Conservation (phyloP, 768 basidiomycete genomes). For the Trametes meyenii region DNA sequence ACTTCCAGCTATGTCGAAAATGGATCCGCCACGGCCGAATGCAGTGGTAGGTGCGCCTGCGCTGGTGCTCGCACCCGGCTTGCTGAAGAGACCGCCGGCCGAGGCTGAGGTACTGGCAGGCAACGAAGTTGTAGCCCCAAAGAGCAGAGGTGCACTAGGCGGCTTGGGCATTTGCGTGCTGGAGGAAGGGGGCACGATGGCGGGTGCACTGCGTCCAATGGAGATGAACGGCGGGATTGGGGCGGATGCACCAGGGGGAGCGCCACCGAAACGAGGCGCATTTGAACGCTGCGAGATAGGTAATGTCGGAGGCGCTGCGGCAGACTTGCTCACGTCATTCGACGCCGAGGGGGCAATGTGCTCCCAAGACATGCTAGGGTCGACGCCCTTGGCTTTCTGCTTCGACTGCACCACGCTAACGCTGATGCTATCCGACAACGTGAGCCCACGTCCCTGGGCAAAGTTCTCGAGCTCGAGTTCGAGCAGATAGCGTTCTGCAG, state of each 20-base stretch:
- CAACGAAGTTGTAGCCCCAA: constrained; percentile 4
- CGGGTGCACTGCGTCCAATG: constrained; percentile 8
- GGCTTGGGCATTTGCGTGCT: constrained; percentile 14
- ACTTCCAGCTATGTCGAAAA: constrained; percentile 49
- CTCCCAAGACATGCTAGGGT: constrained; percentile 69
- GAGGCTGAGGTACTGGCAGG: not conserved
- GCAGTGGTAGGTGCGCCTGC: not conserved
- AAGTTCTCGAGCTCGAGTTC: constrained; percentile 57
- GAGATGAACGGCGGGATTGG: constrained; percentile 20
- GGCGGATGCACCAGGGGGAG: constrained; percentile 21
- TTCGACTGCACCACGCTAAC: not conserved
- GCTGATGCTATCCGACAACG: constrained; percentile 5
- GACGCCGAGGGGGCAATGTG: constrained; percentile 36
- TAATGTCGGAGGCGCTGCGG: constrained; percentile 25
- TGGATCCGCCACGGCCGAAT: constrained; percentile 8
- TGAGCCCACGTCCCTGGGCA: constrained; percentile 26
- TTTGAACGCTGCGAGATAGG: constrained; percentile 37
- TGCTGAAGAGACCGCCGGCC: not conserved
- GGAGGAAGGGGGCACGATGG: not conserved
- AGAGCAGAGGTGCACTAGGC: constrained; percentile 16
- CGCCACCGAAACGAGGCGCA: constrained; percentile 42
- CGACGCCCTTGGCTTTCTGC: constrained; percentile 30
- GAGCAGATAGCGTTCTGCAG: constrained; percentile 61
- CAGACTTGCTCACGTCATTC: constrained; percentile 17
- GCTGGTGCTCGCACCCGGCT: not conserved